Conservation (phyloP, 495 filamentous ascomycete species). For the Lasiosphaeris hirsuta region DNA sequence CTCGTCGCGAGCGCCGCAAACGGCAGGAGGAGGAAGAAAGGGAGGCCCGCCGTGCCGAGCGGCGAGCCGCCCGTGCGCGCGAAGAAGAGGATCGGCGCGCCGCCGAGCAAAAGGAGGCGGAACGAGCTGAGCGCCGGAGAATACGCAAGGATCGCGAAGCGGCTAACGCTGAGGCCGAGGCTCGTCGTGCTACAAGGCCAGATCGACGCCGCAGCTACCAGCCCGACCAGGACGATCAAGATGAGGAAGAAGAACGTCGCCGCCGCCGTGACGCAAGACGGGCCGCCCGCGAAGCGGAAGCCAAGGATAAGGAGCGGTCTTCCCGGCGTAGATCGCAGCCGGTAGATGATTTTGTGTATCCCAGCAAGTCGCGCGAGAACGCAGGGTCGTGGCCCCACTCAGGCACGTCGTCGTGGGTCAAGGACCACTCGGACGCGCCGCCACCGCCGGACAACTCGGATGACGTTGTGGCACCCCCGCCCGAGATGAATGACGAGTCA, state of each 20-base stretch:
- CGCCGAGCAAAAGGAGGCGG: conserved; percentile 40
- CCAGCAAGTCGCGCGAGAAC: conserved; percentile 40
- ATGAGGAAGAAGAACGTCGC: conserved; percentile 50
- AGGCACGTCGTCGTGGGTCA: conserved; percentile 57
- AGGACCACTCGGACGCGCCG: conserved; percentile 56
- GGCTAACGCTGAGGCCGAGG: conserved; percentile 44
- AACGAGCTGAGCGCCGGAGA: conserved; percentile 42
- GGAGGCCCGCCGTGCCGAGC: conserved; percentile 50
- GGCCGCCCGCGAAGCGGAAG: conserved; percentile 33
- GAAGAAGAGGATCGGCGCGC: conserved; percentile 43
- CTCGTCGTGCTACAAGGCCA: conserved; percentile 41
- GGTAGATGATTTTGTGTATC: conserved; percentile 43
- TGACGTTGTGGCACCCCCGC: conserved; percentile 19
- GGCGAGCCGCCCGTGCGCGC: conserved; percentile 43
- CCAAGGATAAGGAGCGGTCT: conserved; percentile 17
- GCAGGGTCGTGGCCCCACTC: conserved; percentile 50
- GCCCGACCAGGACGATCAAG: conserved; percentile 15
- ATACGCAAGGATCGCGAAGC: conserved; percentile 41
- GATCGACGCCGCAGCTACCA: conserved; percentile 25
- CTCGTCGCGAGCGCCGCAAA: conserved; percentile 42
- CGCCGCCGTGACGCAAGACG: conserved; percentile 47
- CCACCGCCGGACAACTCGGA: conserved; percentile 44
- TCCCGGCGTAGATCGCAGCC: conserved; percentile 32
- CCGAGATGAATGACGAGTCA: conserved; percentile 40
- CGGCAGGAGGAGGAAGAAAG: conserved; percentile 45